phyloP scores from a whole-genome alignment of 2,329 filamentous ascomycete genomes.

The Alternaria triticimaculans region DNA sequence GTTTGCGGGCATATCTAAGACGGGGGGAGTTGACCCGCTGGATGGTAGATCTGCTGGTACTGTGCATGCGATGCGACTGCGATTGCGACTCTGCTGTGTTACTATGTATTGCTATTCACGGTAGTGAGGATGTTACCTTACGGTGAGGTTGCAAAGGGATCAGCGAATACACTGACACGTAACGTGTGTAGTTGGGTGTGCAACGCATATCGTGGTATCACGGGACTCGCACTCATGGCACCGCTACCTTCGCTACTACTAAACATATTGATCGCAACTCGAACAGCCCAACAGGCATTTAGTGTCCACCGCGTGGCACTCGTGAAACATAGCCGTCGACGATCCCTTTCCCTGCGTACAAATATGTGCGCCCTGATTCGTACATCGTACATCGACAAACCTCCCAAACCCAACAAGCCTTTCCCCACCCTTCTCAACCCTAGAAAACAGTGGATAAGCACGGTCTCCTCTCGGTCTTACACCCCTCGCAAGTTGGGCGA shows the following conservation, averaged over 20 bases:
- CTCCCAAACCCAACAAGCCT: neutral
- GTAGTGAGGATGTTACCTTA: neutral
- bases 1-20: neutral
- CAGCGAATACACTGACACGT: neutral
- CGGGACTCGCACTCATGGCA: neutral
- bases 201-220: neutral
- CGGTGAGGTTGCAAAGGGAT: neutral
- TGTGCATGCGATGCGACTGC: neutral
- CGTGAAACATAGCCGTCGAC: neutral
- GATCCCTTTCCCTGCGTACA: neutral
- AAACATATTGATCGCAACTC: neutral
- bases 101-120: neutral
- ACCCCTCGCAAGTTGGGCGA: neutral
- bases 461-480: neutral
- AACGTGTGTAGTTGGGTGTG: neutral
- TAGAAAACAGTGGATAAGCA: neutral
- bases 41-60: neutral
- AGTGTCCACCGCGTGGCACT: neutral
- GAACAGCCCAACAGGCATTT: neutral
- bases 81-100: neutral
- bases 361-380: neutral
- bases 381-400: neutral
- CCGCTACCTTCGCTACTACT: neutral
- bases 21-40: neutral
- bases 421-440: neutral